Percentiles rank a stretch among this genome's conserved stretches.
Evolutionary conservation across 371 early-diverging fungal species (phyloP).

Genomic region (Vairimorpha apis): DNA sequence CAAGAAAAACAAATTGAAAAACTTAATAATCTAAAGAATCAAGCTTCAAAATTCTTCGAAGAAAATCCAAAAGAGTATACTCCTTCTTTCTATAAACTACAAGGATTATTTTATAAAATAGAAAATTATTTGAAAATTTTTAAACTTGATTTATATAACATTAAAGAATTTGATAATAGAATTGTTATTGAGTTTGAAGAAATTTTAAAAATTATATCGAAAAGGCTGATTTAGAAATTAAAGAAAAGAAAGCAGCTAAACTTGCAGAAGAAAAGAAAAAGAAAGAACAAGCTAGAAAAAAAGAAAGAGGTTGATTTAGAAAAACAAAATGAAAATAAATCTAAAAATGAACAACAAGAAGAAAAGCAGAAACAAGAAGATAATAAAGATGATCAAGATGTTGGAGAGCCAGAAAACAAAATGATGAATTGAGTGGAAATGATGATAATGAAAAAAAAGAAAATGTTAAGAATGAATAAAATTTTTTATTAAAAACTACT

Average conservation of each 20-base stretch:
- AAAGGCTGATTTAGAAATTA: no score
- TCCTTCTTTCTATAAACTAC: slow-evolving; percentile 13
- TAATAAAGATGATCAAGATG: slow-evolving; percentile 14
- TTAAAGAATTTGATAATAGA: not conserved
- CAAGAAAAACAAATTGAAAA: not conserved
- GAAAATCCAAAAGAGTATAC: slow-evolving; percentile 11
- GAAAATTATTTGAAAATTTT: slow-evolving; percentile 22
- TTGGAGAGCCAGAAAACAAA: not conserved
- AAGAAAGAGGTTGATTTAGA: slow-evolving; percentile 12
- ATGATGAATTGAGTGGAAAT: not conserved
- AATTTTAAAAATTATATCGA: slow-evolving; percentile 16
- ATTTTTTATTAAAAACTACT: no score
- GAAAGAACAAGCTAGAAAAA: slow-evolving; percentile 21
- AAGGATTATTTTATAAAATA: slow-evolving; percentile 16
- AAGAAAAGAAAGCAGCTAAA: slow-evolving; percentile 11
- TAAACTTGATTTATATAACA: slow-evolving; percentile 22
- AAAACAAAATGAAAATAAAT: slow-evolving; percentile 4
- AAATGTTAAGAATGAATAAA: no score
- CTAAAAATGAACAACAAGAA: slow-evolving; percentile 21
- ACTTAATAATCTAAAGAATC: slow-evolving; percentile 1
- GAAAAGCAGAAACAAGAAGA: slow-evolving; percentile 7
- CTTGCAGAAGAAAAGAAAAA: slow-evolving; percentile 30
- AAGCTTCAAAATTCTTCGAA: slow-evolving; percentile 17
- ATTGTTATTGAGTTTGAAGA: not conserved
- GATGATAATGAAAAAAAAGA: slow-evolving; percentile 9